Evolutionary conservation across 2,329 filamentous ascomycete species (phyloP).

Genomic region (Domatiomyces globalis): DNA sequence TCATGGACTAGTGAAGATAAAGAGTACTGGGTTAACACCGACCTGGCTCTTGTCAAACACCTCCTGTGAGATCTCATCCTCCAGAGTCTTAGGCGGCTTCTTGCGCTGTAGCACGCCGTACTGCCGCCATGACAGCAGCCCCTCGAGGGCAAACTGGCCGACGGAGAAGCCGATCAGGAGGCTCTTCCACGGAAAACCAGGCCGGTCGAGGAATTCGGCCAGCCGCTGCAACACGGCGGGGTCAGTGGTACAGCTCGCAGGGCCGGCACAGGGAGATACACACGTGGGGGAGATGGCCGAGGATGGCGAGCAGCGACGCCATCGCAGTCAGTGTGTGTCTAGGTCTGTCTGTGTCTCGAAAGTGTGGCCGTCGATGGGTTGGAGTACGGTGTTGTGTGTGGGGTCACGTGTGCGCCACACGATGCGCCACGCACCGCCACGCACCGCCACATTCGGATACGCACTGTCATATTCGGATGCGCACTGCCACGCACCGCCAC

Average conservation of each 20-base stretch:
- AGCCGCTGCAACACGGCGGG: constrained; percentile 40
- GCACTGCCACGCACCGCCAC: too few relatives aligned
- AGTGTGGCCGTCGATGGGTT: background rate
- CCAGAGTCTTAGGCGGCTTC: constrained; percentile 70
- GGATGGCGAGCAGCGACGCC: constrained; percentile 15
- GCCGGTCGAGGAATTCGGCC: constrained; percentile 74
- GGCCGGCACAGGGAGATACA: background rate
- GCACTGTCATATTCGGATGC: too few relatives aligned
- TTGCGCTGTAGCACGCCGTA: constrained; percentile 72
- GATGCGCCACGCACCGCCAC: too few relatives aligned
- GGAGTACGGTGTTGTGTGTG: too few relatives aligned
- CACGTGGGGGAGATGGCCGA: constrained; percentile 19
- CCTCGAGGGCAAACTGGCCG: constrained; percentile 80
- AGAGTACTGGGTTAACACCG: constrained; percentile 12
- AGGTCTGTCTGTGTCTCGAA: background rate
- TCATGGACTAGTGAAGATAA: background rate
- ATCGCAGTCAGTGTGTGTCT: constrained; percentile 5
- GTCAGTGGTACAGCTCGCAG: background rate
- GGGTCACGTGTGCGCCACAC: too few relatives aligned
- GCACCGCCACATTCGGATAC: too few relatives aligned
- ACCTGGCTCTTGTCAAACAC: constrained; percentile 89
- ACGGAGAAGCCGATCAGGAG: constrained; percentile 90
- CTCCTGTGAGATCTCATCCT: constrained; percentile 74
- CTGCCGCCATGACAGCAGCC: constrained; percentile 77
- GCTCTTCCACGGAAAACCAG: constrained; percentile 92